phyloP scores from a whole-genome alignment of 1,284 basidiomycete genomes.

The Trichosporon sp. region DNA sequence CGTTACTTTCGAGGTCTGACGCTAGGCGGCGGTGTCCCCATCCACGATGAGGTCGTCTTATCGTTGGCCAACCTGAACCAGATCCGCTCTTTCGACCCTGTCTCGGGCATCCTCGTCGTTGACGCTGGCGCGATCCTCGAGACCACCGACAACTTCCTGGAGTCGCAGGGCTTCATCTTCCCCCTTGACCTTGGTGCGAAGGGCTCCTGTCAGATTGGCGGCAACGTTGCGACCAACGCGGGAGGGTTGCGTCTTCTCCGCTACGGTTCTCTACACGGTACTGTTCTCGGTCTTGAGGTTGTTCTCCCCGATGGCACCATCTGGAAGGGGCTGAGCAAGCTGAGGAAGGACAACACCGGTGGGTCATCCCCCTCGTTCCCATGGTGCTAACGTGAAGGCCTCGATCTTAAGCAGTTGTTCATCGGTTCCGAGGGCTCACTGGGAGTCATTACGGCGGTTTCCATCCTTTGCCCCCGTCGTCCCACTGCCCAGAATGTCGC shows the following conservation, averaged over 20 bases:
- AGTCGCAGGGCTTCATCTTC: conserved; percentile 90
- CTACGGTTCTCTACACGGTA: conserved; percentile 94
- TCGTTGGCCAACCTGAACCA: conserved; percentile 80
- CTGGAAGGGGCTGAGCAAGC: conserved; percentile 72
- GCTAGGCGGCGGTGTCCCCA: conserved; percentile 86
- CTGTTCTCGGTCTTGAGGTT: conserved; percentile 94
- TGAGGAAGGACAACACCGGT: conserved; percentile 99
- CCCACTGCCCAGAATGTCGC: conserved; percentile 67
- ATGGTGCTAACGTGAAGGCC: conserved; percentile 63
- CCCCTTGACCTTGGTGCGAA: conserved; percentile 97
- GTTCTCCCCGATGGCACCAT: conserved; percentile 97
- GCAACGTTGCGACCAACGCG: conserved; percentile 96
- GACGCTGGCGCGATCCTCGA: conserved; percentile 96
- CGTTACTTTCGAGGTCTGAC: not conserved
- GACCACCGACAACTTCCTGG: conserved; percentile 80
- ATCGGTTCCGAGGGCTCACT: conserved; percentile 97
- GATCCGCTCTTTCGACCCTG: conserved; percentile 88
- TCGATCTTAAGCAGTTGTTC: conserved; percentile 97
- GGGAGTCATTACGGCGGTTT: conserved; percentile 92
- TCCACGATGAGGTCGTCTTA: conserved; percentile 85
- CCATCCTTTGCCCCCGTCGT: conserved; percentile 89
- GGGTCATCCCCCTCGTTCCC: conserved; percentile 30
- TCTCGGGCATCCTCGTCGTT: conserved; percentile 68
- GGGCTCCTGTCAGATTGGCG: conserved; percentile 98
- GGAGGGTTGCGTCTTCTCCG: conserved; percentile 90